Evolutionary conservation across 225 moss, liverwort and hornwort species (phyloP).

Genomic region (Rhytidiadelphus loreus): DNA sequence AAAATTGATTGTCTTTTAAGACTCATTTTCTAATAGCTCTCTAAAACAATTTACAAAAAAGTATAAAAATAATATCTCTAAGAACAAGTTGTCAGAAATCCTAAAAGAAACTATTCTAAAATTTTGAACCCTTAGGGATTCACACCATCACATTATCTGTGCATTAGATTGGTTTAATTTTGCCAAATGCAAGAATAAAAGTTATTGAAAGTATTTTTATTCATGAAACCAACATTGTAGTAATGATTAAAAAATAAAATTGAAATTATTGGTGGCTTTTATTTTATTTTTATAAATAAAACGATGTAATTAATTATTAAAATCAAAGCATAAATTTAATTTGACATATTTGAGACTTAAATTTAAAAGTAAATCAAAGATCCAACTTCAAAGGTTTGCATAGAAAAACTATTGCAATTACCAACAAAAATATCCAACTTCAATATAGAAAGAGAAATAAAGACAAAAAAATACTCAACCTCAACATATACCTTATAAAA

Average conservation of each 20-base stretch:
- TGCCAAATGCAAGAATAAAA: not conserved
- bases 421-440: not conserved
- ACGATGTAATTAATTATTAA: too few species aligned
- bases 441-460: not conserved
- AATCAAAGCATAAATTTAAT: not conserved
- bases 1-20: rapidly evolving
- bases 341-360: too few species aligned
- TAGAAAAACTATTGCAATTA: too few species aligned
- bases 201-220: not conserved
- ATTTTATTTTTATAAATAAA: not conserved
- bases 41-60: too few species aligned
- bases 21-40: too few species aligned
- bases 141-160: too few species aligned
- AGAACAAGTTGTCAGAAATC: not conserved
- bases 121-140: not conserved
- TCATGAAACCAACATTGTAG: not conserved
- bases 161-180: not conserved
- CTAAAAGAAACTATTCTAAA: not conserved
- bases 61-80: too few species aligned
- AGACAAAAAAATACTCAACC: not conserved
- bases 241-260: too few species aligned
- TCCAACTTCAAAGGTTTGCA: not conserved
- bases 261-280: too few species aligned
- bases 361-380: not conserved
- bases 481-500: not conserved